A percentile compares a stretch with the other conserved stretches of the same genome.
Conservation (phyloP, 2,329 filamentous ascomycete genomes). For the Orbilia brochopaga region DNA sequence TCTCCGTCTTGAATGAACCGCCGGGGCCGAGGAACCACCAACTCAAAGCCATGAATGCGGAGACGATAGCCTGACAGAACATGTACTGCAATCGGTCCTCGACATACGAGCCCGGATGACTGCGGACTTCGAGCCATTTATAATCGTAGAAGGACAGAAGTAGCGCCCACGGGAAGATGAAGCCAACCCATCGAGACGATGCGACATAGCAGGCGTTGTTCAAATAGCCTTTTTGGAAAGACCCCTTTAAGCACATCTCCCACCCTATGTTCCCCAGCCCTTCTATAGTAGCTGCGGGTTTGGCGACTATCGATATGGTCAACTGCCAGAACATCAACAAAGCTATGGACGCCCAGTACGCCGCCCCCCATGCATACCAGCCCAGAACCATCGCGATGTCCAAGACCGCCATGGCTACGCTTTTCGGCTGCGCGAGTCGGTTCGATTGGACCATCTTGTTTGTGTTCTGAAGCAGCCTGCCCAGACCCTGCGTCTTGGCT, state of each 20-base stretch:
- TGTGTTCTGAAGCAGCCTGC: slow-evolving; percentile 57
- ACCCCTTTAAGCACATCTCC: slow-evolving; percentile 16
- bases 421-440: slow-evolving; percentile 23
- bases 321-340: slow-evolving; percentile 49
- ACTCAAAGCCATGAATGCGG: slow-evolving; percentile 29
- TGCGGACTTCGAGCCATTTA: slow-evolving; percentile 39
- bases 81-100: slow-evolving; percentile 34
- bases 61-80: slow-evolving; percentile 30
- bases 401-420: slow-evolving; percentile 7
- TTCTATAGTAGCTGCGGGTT: slow-evolving; percentile 8
- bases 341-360: slow-evolving; percentile 29
- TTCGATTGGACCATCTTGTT: slow-evolving; percentile 34
- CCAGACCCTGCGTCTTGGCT: slow-evolving; percentile 80
- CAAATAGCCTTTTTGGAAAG: slow-evolving; percentile 14
- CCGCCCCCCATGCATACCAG: slow-evolving; percentile 38
- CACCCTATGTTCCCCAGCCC: slow-evolving; percentile 12
- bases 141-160: slow-evolving; percentile 40
- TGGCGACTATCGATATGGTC: slow-evolving; percentile 28
- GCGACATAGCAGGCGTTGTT: slow-evolving; percentile 29
- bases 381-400: slow-evolving; percentile 21
- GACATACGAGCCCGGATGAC: slow-evolving; percentile 40
- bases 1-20: slow-evolving; percentile 19
- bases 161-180: slow-evolving; percentile 39
- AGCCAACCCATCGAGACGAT: slow-evolving; percentile 29
- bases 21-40: slow-evolving; percentile 40